Evolutionary conservation across 257 asterid genomes (phyloP).

Genomic region (Ballota nigra): DNA sequence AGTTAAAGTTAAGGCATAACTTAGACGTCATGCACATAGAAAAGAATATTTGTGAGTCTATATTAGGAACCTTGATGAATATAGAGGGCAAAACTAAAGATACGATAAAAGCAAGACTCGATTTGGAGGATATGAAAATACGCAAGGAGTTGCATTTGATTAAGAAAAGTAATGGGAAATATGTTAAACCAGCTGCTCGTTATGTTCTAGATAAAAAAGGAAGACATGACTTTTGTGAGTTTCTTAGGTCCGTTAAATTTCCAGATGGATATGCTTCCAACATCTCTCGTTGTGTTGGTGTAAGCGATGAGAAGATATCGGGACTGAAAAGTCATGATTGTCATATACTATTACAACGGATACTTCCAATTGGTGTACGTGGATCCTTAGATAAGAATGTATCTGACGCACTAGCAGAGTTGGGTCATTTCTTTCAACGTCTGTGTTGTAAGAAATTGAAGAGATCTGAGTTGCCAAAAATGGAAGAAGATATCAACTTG

Average conservation of each 20-base stretch:
- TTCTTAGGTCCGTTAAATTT: background rate
- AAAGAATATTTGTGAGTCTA: background rate
- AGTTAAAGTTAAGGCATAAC: background rate
- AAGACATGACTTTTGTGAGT: background rate
- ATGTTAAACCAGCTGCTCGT: background rate
- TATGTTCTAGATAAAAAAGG: background rate
- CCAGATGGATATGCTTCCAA: constrained; percentile 12
- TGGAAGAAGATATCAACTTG: background rate
- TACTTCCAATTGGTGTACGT: constrained; percentile 2
- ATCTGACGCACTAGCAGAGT: background rate
- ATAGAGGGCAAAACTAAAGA: background rate
- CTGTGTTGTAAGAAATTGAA: background rate
- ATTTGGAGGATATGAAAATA: background rate
- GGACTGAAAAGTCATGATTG: constrained; percentile 20
- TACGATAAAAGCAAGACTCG: background rate
- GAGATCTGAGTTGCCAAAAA: background rate
- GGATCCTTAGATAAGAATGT: background rate
- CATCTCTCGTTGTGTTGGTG: constrained; percentile 1
- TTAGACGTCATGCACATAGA: background rate
- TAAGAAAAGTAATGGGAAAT: background rate
- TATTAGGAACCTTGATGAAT: background rate
- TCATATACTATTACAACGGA: background rate
- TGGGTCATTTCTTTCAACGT: background rate
- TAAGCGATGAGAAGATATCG: background rate
- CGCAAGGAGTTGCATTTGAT: background rate